Conservation (phyloP, 331 rosid species). For the Pyracantha coccinea region DNA sequence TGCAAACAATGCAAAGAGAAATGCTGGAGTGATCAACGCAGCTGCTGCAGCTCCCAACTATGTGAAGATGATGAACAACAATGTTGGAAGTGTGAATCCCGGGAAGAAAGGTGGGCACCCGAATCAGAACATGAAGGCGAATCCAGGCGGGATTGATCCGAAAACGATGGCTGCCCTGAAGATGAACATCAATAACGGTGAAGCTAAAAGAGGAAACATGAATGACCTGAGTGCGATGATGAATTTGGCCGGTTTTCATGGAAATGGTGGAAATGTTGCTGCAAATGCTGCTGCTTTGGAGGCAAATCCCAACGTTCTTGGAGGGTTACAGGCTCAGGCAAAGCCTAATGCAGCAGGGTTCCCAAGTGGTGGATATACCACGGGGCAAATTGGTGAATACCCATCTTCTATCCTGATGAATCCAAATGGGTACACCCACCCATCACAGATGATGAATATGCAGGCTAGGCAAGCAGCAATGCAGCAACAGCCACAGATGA, state of each 20-base stretch:
- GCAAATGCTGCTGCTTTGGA: slow-evolving; percentile 26
- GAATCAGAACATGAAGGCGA: slow-evolving; percentile 35
- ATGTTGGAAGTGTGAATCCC: slow-evolving; percentile 21
- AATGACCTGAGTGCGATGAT: slow-evolving; percentile 58
- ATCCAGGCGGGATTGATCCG: slow-evolving; percentile 41
- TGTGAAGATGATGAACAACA: slow-evolving; percentile 39
- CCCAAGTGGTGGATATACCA: slow-evolving; percentile 26
- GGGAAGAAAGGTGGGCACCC: slow-evolving; percentile 38
- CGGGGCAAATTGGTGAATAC: slow-evolving; percentile 25
- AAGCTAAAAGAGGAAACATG: slow-evolving; percentile 29
- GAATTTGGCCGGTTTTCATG: slow-evolving; percentile 72
- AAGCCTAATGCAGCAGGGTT: slow-evolving; percentile 29
- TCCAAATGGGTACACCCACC: slow-evolving; percentile 48
- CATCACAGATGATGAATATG: slow-evolving; percentile 42
- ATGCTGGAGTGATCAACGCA: slow-evolving; percentile 16
- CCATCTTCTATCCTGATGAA: slow-evolving; percentile 47
- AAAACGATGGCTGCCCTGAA: slow-evolving; percentile 60
- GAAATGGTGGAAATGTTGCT: slow-evolving; percentile 22
- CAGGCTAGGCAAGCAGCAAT: slow-evolving; percentile 18
- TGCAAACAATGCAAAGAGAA: slow-evolving; percentile 40
- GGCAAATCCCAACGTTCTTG: slow-evolving; percentile 22
- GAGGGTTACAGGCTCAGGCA: slow-evolving; percentile 37
- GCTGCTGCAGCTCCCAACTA: slow-evolving; percentile 22
- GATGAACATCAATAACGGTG: slow-evolving; percentile 42
- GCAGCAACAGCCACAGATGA: slow-evolving; percentile 68